Evolutionary conservation across 495 filamentous ascomycete genomes (phyloP).

Genomic region (Aspergillus campestris): DNA sequence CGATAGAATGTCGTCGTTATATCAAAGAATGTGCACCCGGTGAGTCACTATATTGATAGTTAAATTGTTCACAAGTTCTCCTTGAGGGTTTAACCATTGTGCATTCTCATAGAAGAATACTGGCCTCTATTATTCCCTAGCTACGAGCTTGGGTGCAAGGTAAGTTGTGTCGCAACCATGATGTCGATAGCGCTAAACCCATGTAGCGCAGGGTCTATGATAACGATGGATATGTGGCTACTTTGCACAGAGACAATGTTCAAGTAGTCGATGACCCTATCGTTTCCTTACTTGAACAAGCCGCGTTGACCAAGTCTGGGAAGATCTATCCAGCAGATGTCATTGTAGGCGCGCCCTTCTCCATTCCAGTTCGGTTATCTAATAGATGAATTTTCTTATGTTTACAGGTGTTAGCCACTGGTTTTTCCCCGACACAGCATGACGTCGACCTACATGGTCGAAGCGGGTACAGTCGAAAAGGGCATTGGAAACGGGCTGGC

Average conservation of each 20-base stretch:
- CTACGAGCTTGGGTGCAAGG: neutral
- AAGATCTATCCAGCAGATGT: conserved; percentile 5
- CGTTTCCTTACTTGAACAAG: conserved; percentile 1
- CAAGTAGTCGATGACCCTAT: conserved; percentile 9
- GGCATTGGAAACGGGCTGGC: conserved; percentile 7
- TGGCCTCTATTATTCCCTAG: neutral
- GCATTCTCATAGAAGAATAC: neutral
- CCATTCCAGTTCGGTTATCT: too few species aligned
- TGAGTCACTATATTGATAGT: too few species aligned
- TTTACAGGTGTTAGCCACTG: conserved; percentile 10
- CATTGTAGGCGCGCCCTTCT: conserved; percentile 5
- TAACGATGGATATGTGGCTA: conserved; percentile 4
- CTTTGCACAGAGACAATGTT: conserved; percentile 8
- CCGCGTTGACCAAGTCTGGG: conserved; percentile 10
- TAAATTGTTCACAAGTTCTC: too few species aligned
- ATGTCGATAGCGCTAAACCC: too few species aligned
- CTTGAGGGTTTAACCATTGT: neutral
- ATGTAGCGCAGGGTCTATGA: conserved; percentile 12
- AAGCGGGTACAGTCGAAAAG: neutral
- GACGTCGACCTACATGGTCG: neutral
- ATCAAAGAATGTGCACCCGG: neutral
- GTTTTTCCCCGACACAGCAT: conserved; percentile 7
- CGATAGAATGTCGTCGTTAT: neutral
- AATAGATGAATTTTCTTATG: too few species aligned
- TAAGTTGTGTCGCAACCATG: neutral